Base-by-base conservation (phyloP, 345 rosid genomes). In the Citrus sp. region DNA sequence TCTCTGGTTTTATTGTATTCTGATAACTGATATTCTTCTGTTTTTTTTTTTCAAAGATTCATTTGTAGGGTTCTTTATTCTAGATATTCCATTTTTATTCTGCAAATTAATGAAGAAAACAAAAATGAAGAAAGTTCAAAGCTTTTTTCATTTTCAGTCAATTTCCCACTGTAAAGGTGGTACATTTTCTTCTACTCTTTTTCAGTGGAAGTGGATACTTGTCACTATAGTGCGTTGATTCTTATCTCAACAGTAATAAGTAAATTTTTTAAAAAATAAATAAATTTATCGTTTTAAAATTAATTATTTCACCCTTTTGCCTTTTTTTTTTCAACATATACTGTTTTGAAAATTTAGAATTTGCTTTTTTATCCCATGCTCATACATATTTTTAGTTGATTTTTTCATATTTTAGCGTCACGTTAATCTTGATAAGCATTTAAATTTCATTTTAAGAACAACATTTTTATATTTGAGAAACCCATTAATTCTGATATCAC, bases 141-240 rank as follows among this genome's bases (percentile, higher is more conserved):
- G 42, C 72, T 55, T 49, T 30, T 12, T 13, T 3, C 59, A 58
- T 19, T 37, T 55, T 67, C 70, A 9, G 51, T 75, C 55, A 60
- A 67, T 28, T 80, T 62, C 80, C 79, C 83, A 79, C 77, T 62
- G 16, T 14, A 73, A 81, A 75, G 73, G 72, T 76, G 27, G 40
- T 60, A 34, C 40, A 35, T 61, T 80, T n/a, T 77, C 79, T 72
- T 35, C 68, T 40, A 75, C 30, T 61, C 25, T 55, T 38, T 32
- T 51, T 37, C 35, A 60, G 70, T 32, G 77, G 40, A 18, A 77
- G 58, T 75, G 81, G 83, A 55, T 38, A 6, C 55, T 73, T 77
- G 69, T 76, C 67, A 59, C 34, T 34, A 16, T 67, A 54, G 76
- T 84, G 78, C 75, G 21, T 49, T 73, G 56, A 56, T 78, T 55